Base-by-base conservation (phyloP, 2,329 filamentous ascomycete genomes). In the Fusarium veterinarium region DNA sequence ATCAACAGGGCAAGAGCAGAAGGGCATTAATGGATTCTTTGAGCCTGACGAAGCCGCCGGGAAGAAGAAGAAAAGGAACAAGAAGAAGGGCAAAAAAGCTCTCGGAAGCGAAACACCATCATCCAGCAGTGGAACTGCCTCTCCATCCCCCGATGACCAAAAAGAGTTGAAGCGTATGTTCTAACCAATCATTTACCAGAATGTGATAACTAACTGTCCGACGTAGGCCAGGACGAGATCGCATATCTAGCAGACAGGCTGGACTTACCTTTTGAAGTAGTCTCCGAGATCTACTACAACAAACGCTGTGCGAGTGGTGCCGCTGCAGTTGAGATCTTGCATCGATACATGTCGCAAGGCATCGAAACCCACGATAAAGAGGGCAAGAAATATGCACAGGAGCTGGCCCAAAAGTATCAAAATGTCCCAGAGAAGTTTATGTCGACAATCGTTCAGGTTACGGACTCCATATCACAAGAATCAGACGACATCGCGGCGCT, bases 1-100 rank as follows among this genome's bases (percentile, higher is more conserved):
- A 64, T 90, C 94, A 63, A 87, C 86, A 2, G 88, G 88, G 1
- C 85, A 89, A 60, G 84, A 88, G 3, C 84, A 86, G 3, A 95
- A 93, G 78, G 93, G 95, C 1, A 85, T 98, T n/a, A 94, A 98
- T 64, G 94, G 89, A 0, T 97, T 97, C 78, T 90, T 89, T 28
- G 86, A 89, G 42, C 86, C 87, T 0, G 86, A 90, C 20, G 82
- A 86, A 20, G 80, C 82, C 2, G 79, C 80, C 2, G 77, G 69
- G 33, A 86, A 84, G 67, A 80, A 78, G 38, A 87, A 84, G 71
- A 82, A 78, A 64, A 81, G 74, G 30, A 82, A 78, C 42, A 78
- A 78, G 65, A 82, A 80, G 65, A 75, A 76, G 79, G 69, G 69
- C 17, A 77, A 79, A 74, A 75, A 64, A 60, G 23, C 69, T 20